A percentile compares a stretch with the other conserved stretches of the same genome.
Conservation (phyloP, 2,329 filamentous ascomycete genomes). For the Cladosporium velox region DNA sequence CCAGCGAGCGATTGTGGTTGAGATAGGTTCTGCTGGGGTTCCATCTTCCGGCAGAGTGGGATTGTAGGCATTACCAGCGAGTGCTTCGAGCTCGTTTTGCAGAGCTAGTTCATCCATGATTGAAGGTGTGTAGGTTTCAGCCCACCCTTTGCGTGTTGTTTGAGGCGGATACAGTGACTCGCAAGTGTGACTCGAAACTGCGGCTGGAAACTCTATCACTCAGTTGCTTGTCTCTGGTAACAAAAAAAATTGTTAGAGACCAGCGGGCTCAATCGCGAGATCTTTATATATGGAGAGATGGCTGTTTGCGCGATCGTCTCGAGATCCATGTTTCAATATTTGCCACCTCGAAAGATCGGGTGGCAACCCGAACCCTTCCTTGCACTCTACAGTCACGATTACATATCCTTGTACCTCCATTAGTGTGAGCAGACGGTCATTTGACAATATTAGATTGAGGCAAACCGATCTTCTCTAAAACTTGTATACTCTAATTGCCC, state of each 20-base stretch:
- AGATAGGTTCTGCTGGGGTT: conserved; percentile 26
- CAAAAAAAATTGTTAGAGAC: neutral
- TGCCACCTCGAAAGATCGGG: neutral
- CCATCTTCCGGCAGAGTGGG: conserved; percentile 1
- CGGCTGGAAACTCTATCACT: neutral
- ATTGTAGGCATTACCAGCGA: conserved; percentile 30
- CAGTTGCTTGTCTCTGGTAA: neutral
- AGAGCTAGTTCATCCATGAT: conserved; percentile 30
- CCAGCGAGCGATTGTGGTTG: conserved; percentile 38
- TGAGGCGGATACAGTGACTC: neutral
- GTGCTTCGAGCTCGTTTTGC: conserved; percentile 31
- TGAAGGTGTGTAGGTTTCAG: neutral
- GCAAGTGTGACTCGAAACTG: neutral
- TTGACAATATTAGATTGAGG: neutral
- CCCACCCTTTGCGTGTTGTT: neutral
- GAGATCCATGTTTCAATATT: neutral
- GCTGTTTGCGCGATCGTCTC: too few relatives aligned
- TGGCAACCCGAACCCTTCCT: neutral
- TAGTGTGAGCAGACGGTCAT: neutral
- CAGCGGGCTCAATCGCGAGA: neutral
- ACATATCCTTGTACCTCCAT: too few relatives aligned
- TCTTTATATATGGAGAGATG: neutral
- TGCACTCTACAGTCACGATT: too few relatives aligned
- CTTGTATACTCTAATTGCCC: neutral
- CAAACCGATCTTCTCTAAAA: neutral